Evolutionary conservation across 805 yeast genomes (phyloP), one percentile per base, ranked within the genome.

Genomic region (Pichia phayaonensis): DNA sequence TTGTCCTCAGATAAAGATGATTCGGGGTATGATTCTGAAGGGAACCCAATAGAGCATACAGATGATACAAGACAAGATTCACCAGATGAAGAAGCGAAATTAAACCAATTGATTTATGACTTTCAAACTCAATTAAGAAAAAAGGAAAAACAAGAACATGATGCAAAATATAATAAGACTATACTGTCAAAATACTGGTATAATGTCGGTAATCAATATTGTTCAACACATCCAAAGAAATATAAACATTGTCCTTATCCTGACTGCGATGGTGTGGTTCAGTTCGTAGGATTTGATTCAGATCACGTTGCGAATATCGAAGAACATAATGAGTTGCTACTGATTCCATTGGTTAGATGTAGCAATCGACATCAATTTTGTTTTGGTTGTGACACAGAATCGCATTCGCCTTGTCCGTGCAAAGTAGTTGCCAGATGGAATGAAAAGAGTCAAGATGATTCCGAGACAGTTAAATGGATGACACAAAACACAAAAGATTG

Each of bases 401-500:
- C 83, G 57, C 99, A 94, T 66, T 66, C 80, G 11, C 98, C 98
- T 0, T 76, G 85, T n/a, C 86, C 94, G 2, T 94, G 99, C 62
- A 67, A 66, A 56, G 63, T 86, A 4, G 84, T 84, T 0, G 72
- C 73, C 49, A 64, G 67, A 43, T 94, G 99, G 99, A 72, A 84
- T 31, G 72, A 76, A 45, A 85, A 88, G 59, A 86, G 96, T 55
- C 75, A 75, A 53, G 94, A 89, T 62, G 98, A 94, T 62, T 81
- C 94, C 0, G 96, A 87, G 59, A 89, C 96, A 16, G 76, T 83
- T 2, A 80, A 84, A 60, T 94, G 98, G 97, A 82, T 94, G 23
- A 74, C 80, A 4, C 81, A 85, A 4, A 83, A 92, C 64, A 89
- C 99, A 1, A 84, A 88, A 58, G 77, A 79, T 43, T 94, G 99